Conservation (phyloP, 1,284 basidiomycete species). For the Boletus semigastroideus region DNA sequence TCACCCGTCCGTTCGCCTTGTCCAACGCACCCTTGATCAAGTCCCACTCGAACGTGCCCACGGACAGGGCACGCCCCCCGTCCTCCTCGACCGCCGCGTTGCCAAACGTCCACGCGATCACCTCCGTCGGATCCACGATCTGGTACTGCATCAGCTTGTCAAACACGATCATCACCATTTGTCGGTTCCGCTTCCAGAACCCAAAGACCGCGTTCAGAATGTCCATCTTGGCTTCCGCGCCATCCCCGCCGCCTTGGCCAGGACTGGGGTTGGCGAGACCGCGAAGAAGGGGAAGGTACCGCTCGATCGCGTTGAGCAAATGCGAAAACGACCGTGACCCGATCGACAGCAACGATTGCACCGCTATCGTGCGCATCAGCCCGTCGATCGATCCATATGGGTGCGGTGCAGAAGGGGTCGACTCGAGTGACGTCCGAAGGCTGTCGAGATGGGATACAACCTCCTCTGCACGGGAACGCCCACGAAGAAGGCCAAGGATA, state of each 20-base stretch:
- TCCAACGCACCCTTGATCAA: constrained; percentile 78
- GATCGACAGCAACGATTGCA: constrained; percentile 88
- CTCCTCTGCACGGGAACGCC: constrained; percentile 74
- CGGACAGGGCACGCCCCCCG: constrained; percentile 38
- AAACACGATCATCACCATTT: constrained; percentile 89
- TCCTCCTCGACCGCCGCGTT: constrained; percentile 31
- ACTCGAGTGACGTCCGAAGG: constrained; percentile 64
- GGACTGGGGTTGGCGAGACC: constrained; percentile 48
- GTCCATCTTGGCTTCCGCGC: constrained; percentile 62
- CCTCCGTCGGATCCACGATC: constrained; percentile 92
- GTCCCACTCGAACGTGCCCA: constrained; percentile 78
- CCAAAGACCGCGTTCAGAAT: constrained; percentile 68
- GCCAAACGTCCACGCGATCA: constrained; percentile 84
- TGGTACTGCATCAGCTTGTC: constrained; percentile 99
- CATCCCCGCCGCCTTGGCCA: constrained; percentile 30
- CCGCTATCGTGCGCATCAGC: constrained; percentile 75
- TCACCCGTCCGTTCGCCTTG: constrained; percentile 86
- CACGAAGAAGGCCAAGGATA: constrained; percentile 81
- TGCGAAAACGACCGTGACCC: constrained; percentile 97
- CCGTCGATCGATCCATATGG: constrained; percentile 58
- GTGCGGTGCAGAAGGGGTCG: constrained; percentile 44
- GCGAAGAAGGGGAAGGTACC: constrained; percentile 89
- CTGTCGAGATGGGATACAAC: constrained; percentile 76
- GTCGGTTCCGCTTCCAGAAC: constrained; percentile 81
- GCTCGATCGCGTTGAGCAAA: constrained; percentile 95